These are phyloP conservation scores for Microdochium bolleyi DNA, from an alignment of 2,329 filamentous ascomycete genomes.

Conservation along the genomic window DNA sequence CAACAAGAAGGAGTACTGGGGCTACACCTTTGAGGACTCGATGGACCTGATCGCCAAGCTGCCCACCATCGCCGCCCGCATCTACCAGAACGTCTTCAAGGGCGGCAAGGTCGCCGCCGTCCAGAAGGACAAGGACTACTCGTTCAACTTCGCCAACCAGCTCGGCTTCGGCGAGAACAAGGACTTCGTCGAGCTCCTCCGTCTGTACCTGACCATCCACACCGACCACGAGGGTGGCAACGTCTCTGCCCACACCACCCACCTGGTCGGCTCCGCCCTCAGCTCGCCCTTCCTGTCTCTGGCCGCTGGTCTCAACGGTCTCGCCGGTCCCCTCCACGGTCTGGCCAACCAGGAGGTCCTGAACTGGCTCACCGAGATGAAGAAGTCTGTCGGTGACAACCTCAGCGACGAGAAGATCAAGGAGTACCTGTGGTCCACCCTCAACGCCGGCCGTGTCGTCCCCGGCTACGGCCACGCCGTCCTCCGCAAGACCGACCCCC, in stretches of 20 bases:
- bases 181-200: constrained; percentile 97
- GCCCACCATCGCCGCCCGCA: constrained; percentile 92
- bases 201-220: constrained; percentile 99
- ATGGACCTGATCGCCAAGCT: constrained; percentile 99
- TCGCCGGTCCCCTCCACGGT: constrained; percentile 96
- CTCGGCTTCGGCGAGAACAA: constrained; percentile 91
- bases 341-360: constrained; percentile 99
- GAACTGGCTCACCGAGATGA: constrained; percentile 99
- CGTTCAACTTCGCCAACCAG: constrained; percentile 99
- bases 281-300: constrained; percentile 97
- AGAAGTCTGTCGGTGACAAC: constrained; percentile 87
- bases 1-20: constrained; percentile 99
- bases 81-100: constrained; percentile 99
- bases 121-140: constrained; percentile 99
- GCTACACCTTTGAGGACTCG: constrained; percentile 97
- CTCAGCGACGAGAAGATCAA: constrained; percentile 94
- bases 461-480: constrained; percentile 98
- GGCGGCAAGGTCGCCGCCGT: constrained; percentile 94
- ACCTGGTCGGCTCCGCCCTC: constrained; percentile 92
- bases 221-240: constrained; percentile 99
- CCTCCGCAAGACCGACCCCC: constrained; percentile 98
- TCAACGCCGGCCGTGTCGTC: constrained; percentile 92
- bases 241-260: constrained; percentile 96
- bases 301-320: constrained; percentile 93
- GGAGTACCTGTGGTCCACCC: constrained; percentile 96